Evolutionary conservation across 495 filamentous ascomycete genomes (phyloP).

Genomic region (Neurospora sublineolata): DNA sequence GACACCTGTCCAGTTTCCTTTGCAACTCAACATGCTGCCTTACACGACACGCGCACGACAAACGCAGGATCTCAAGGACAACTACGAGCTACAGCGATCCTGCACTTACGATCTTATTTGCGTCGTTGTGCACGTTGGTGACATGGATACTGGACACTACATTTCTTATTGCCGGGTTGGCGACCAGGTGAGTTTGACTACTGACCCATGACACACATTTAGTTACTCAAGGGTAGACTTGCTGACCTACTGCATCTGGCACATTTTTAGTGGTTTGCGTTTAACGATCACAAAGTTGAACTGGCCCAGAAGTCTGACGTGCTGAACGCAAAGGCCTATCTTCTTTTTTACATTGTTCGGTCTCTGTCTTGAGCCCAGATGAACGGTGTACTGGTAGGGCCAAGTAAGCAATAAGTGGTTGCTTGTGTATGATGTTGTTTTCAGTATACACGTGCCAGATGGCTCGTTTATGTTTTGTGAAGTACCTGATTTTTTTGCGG

Average conservation of each 20-base stretch:
- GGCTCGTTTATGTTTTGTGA: not conserved
- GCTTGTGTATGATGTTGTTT: not conserved
- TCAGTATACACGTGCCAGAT: not conserved
- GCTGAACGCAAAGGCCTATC: constrained; percentile 67
- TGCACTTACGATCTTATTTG: constrained; percentile 72
- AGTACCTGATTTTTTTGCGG: not conserved
- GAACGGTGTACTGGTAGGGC: not conserved
- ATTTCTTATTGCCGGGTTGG: constrained; percentile 72
- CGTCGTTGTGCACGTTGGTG: constrained; percentile 78
- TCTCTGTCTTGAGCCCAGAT: constrained; percentile 29
- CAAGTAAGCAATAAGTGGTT: not conserved
- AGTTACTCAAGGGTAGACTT: not conserved
- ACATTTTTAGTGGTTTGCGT: constrained; percentile 62
- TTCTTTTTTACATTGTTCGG: constrained; percentile 75
- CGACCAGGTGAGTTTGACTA: constrained; percentile 47
- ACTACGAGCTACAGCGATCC: constrained; percentile 37
- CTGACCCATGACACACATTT: not conserved
- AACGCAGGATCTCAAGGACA: constrained; percentile 26
- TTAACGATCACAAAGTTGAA: constrained; percentile 86
- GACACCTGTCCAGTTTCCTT: constrained; percentile 66
- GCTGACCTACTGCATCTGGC: not conserved
- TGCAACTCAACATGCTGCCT: constrained; percentile 77
- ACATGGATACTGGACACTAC: constrained; percentile 83
- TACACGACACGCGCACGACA: constrained; percentile 62
- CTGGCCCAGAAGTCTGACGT: constrained; percentile 68